Base-by-base conservation (phyloP, 441 rosid genomes). In the Aleurites moluccanus region DNA sequence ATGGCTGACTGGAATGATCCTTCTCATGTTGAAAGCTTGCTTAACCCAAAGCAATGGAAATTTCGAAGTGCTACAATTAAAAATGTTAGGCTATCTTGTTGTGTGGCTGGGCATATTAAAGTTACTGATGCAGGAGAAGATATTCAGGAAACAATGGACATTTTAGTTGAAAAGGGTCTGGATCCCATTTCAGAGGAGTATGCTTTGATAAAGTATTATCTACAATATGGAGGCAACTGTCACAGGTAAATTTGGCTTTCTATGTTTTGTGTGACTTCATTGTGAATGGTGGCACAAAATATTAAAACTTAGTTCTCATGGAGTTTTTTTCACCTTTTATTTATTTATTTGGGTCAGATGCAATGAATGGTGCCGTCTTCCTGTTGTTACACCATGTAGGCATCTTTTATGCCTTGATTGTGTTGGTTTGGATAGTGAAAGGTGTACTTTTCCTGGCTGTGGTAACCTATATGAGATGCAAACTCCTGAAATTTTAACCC, bases 1-100 rank as follows among this genome's bases (percentile, higher is more conserved):
- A 88, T 88, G 88, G 98, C 98, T 79, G 99, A 96, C 81, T 96
- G 99, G 99, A 96, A 92, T 77, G 99, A 96, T 84, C 99, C 99
- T 56, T 89, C 98, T 73, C 99, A 96, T 80, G 87, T 96, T 75
- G 98, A 96, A 89, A 96, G 99, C 81, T 87, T 96, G 84, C 89
- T 93, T 70, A 95, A 93, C 82, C 89, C 90, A 59, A 95, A 89
- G 86, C 98, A 93, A 83, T 93, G 99, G 98, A 95, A 95, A 78
- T 86, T 84, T 78, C 91, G 99, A 68, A 82, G 87, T 73, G 75
- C 83, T 69, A 89, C 96, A 35, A 84, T 95, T 47, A 85, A 83
- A 74, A 95, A 93, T 84, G 89, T 95, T 55, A 90, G 99, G 84
- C 76, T 90, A 40, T 95, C 99, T 56, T 95, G 98, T 80, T 95